A percentile compares a stretch with the other conserved stretches of the same genome.
Conservation (phyloP, 148 eudicot genomes). For the Nepenthes mirabilis region DNA sequence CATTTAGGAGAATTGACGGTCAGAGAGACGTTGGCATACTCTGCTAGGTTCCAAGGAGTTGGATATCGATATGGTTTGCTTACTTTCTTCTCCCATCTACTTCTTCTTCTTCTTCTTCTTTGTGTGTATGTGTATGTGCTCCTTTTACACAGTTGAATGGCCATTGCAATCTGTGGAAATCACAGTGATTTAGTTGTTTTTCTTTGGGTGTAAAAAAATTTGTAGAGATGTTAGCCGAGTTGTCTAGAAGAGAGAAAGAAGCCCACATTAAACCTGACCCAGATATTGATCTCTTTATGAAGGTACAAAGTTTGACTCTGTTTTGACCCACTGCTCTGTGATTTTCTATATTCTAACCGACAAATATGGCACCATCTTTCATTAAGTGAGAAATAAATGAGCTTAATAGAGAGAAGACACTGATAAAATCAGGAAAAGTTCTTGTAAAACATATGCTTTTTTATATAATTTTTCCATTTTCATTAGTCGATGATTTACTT, state of each 20-base stretch:
- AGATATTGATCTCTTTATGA: conserved; percentile 37
- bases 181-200: neutral
- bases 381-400: too few species aligned
- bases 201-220: neutral
- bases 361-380: too few species aligned
- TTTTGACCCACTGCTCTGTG: neutral
- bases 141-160: too few species aligned
- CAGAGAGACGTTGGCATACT: conserved; percentile 31
- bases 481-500: neutral
- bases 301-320: conserved; percentile 12
- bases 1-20: conserved; percentile 34
- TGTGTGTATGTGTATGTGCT: too few species aligned
- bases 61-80: conserved; percentile 21
- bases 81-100: neutral
- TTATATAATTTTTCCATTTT: neutral
- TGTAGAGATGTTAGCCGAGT: conserved; percentile 26
- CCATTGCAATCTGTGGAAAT: too few species aligned
- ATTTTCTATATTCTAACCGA: neutral
- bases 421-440: too few species aligned
- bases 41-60: conserved; percentile 31
- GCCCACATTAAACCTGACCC: conserved; percentile 31
- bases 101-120: too few species aligned
- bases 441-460: too few species aligned
- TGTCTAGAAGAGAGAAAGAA: conserved; percentile 36
- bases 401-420: too few species aligned